Percentiles rank a stretch among this genome's conserved stretches.
Conservation (phyloP, 306 rosid genomes). For the Lagenaria siceraria region DNA sequence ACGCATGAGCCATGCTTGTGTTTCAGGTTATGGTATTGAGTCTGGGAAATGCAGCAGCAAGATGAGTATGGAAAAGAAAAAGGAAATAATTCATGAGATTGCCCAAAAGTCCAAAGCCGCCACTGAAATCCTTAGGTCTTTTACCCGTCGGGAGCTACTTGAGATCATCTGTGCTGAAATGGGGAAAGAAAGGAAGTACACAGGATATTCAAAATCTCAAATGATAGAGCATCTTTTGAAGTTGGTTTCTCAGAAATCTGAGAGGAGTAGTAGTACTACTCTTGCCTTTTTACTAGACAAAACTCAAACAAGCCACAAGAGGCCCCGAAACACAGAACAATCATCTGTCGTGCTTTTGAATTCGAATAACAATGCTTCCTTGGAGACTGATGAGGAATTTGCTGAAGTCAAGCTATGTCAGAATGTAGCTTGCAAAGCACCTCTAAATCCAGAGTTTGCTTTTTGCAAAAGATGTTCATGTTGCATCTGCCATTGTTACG, state of each 20-base stretch:
- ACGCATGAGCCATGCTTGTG: conserved; percentile 8
- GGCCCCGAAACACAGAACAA: conserved; percentile 30
- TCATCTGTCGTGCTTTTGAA: conserved; percentile 17
- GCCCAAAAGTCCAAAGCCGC: conserved; percentile 54
- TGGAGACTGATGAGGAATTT: conserved; percentile 30
- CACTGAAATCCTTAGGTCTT: conserved; percentile 47
- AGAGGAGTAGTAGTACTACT: conserved; percentile 4
- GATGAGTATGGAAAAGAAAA: conserved; percentile 58
- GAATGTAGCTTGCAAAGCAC: conserved; percentile 76
- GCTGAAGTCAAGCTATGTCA: conserved; percentile 37
- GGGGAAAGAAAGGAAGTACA: conserved; percentile 85
- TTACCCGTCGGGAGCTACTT: conserved; percentile 70
- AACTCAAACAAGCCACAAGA: conserved; percentile 38
- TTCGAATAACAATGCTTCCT: conserved; percentile 17
- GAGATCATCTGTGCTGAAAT: conserved; percentile 78
- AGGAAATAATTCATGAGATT: conserved; percentile 54
- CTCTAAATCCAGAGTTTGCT: conserved; percentile 36
- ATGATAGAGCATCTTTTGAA: conserved; percentile 69
- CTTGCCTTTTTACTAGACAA: conserved; percentile 20
- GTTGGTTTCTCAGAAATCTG: conserved; percentile 47
- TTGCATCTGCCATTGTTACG: conserved; percentile 63
- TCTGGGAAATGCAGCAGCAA: conserved; percentile 40
- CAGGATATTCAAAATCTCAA: conserved; percentile 61
- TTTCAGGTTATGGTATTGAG: conserved; percentile 48
- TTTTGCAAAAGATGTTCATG: conserved; percentile 97